Conservation (phyloP, 1,284 basidiomycete species). For the Ustilago tritici region DNA sequence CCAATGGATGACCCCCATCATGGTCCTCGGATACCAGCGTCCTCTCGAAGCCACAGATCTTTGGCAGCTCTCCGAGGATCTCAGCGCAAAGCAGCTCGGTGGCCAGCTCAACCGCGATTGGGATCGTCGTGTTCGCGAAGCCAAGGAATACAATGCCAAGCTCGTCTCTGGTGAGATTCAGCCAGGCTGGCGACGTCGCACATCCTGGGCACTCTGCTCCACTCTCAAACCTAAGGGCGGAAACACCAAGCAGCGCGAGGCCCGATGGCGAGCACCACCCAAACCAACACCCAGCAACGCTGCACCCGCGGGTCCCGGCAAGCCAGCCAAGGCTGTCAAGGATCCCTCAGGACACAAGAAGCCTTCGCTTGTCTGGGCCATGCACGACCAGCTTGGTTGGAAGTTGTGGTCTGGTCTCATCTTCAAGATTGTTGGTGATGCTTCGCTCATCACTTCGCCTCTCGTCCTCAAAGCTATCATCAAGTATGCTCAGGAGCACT, state of each 20-base stretch:
- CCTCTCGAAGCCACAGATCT: slow-evolving; percentile 85
- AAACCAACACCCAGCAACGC: slow-evolving; percentile 20
- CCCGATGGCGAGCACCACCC: slow-evolving; percentile 57
- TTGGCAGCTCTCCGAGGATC: slow-evolving; percentile 78
- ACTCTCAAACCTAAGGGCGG: slow-evolving; percentile 44
- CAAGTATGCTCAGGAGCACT: slow-evolving; percentile 50
- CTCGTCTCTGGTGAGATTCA: slow-evolving; percentile 77
- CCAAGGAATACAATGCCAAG: slow-evolving; percentile 78
- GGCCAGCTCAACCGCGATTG: slow-evolving; percentile 77
- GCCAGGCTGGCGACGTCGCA: slow-evolving; percentile 73
- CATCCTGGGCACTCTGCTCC: slow-evolving; percentile 74
- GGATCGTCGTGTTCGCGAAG: slow-evolving; percentile 75
- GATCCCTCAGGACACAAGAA: slow-evolving; percentile 54
- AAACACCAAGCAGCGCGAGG: slow-evolving; percentile 51
- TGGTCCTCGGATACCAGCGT: slow-evolving; percentile 78
- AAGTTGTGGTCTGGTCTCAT: slow-evolving; percentile 85
- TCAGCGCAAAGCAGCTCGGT: slow-evolving; percentile 75
- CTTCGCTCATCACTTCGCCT: slow-evolving; percentile 61
- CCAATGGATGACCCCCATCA: slow-evolving; percentile 81
- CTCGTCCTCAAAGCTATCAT: slow-evolving; percentile 65
- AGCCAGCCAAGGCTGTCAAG: slow-evolving; percentile 36
- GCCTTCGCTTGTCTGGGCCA: slow-evolving; percentile 79
- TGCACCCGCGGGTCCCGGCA: slow-evolving; percentile 24
- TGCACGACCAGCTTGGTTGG: slow-evolving; percentile 84
- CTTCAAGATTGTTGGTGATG: slow-evolving; percentile 72